phyloP scores from a whole-genome alignment of 2,329 filamentous ascomycete species.

The Hypoxylon sp. region DNA sequence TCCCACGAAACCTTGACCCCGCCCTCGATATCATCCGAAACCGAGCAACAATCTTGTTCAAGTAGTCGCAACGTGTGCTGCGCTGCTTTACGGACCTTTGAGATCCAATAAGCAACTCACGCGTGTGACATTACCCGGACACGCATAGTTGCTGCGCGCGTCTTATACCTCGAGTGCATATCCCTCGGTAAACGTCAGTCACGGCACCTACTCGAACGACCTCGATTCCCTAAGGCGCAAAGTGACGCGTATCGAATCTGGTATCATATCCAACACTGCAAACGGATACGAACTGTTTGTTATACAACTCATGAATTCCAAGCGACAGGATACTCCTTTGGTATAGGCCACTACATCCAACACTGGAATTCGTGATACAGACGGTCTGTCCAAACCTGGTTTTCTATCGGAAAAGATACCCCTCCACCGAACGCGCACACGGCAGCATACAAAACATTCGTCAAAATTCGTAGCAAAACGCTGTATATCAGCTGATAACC shows the following conservation, averaged over 20 bases:
- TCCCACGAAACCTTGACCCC: slow-evolving; percentile 20
- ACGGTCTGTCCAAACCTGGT: background rate
- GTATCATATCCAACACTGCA: background rate
- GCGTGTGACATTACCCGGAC: slow-evolving; percentile 15
- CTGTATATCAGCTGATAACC: slow-evolving; percentile 14
- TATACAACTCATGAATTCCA: background rate
- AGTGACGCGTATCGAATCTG: slow-evolving; percentile 25
- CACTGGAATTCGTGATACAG: background rate
- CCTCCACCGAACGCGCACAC: slow-evolving; percentile 17
- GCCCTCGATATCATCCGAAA: slow-evolving; percentile 14
- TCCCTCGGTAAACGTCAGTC: slow-evolving; percentile 2
- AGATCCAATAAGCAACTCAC: slow-evolving; percentile 12
- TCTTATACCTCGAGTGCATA: slow-evolving; percentile 6
- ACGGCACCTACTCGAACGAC: background rate
- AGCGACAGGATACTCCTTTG: background rate
- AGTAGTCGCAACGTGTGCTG: slow-evolving; percentile 17
- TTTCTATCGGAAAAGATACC: background rate
- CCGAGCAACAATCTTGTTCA: slow-evolving; percentile 10
- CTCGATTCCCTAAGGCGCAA: slow-evolving; percentile 9
- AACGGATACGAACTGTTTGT: background rate
- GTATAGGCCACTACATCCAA: background rate
- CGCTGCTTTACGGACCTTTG: slow-evolving; percentile 24
- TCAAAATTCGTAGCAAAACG: slow-evolving; percentile 15
- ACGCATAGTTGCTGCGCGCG: slow-evolving; percentile 14
- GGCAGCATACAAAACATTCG: slow-evolving; percentile 13